Evolutionary conservation across 495 filamentous ascomycete genomes (phyloP), one percentile per base, ranked within the genome.

Genomic region (Staphylotrichum longicolle): DNA sequence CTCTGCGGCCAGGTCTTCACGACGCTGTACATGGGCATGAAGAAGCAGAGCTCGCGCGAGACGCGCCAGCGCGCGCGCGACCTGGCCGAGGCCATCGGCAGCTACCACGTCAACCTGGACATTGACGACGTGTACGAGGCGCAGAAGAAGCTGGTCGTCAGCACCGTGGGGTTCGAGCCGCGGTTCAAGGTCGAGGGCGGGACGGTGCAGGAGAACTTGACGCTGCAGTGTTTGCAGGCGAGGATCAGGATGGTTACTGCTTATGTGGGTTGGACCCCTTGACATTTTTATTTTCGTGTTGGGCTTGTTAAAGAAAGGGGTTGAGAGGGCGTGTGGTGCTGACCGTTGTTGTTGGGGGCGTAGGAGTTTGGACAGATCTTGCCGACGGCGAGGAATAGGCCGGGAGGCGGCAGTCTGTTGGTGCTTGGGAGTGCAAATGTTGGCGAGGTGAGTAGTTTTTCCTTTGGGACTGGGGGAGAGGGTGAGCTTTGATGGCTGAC

Each of bases 151-250:
- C 66, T 79, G 3, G 11, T 79, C 34, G 62, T 63, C 11, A 51
- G 66, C 37, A 66, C 76, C 0, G 66, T 71, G 9, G 66, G 67
- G 27, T 79, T 80, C 51, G 74, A 79, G 15, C 75, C 78, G 14
- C 72, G 80, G 58, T 96, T 90, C 75, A 88, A 85, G 70, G 72
- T 71, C 1, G 65, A 71, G 35, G 72, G 72, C 32, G 72, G 72
- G 6, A 66, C 68, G 1, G 58, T 60, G 8, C 63, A 66, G 54
- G 65, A 68, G 62, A 76, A 76, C 37, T 72, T 90, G 12, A 88
- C 87, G 5, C 72, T 93, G 20, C 93, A 93, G 67, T 93, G 91
- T 66, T 84, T 96, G 20, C 91, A 96, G 68, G 91, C 91, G 3
- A 78, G 91, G 3, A 71, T 81, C 8, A 77, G 93, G 56, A 96